Percentiles rank a stretch among this genome's conserved stretches.
phyloP scores from a whole-genome alignment of 2,329 filamentous ascomycete species.

The Xylaria sp. region DNA sequence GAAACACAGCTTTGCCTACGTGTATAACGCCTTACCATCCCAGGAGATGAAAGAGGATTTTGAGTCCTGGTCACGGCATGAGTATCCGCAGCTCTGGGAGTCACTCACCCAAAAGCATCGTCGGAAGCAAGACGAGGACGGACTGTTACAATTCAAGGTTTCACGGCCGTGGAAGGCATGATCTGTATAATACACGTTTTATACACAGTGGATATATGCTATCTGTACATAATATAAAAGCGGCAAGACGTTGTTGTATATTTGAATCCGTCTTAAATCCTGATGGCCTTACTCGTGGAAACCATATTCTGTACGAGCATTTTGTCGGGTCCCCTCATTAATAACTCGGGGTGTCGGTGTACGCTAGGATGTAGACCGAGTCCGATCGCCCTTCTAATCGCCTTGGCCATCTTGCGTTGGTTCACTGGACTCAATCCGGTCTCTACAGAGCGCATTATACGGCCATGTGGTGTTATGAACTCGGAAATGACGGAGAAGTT shows the following conservation, averaged over 20 bases:
- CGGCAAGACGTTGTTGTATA: slow-evolving; percentile 45
- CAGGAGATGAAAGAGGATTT: slow-evolving; percentile 74
- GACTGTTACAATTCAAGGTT: slow-evolving; percentile 62
- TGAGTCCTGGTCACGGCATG: slow-evolving; percentile 76
- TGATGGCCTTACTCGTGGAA: slow-evolving; percentile 30
- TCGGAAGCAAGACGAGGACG: slow-evolving; percentile 57
- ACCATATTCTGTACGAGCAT: slow-evolving; percentile 39
- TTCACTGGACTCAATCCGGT: slow-evolving; percentile 89
- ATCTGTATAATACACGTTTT: slow-evolving; percentile 51
- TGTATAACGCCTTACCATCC: slow-evolving; percentile 79
- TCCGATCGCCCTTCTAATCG: slow-evolving; percentile 87
- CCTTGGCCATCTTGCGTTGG: slow-evolving; percentile 93
- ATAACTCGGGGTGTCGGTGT: slow-evolving; percentile 86
- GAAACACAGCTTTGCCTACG: slow-evolving; percentile 68
- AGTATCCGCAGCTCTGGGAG: slow-evolving; percentile 76
- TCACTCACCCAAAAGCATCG: slow-evolving; percentile 67
- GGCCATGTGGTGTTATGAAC: slow-evolving; percentile 84
- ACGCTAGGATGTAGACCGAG: slow-evolving; percentile 93
- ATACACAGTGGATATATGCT: slow-evolving; percentile 40
- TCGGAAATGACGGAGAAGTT: slow-evolving; percentile 94
- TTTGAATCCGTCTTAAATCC: slow-evolving; percentile 21
- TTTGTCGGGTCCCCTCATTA: slow-evolving; percentile 56
- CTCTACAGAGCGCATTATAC: slow-evolving; percentile 79
- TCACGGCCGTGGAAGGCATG: slow-evolving; percentile 61
- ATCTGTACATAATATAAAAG: slow-evolving; percentile 49